Conservation (phyloP, 2,329 filamentous ascomycete species). For the Periconia sp. region DNA sequence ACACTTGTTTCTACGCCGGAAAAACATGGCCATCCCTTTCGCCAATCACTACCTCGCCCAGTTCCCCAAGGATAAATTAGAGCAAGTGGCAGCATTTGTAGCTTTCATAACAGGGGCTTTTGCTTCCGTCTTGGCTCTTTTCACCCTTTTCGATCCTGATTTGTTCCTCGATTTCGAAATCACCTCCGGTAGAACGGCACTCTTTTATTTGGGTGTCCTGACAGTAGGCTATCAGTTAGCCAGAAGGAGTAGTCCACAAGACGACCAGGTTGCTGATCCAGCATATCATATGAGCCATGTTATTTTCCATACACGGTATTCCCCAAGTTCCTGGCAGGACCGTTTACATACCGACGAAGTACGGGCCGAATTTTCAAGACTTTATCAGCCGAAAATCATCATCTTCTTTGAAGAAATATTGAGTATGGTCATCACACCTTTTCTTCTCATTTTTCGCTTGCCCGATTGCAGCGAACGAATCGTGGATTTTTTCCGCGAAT, state of each 20-base stretch:
- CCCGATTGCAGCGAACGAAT: conserved; percentile 89
- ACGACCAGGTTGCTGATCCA: conserved; percentile 91
- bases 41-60: conserved; percentile 92
- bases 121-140: conserved; percentile 79
- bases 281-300: conserved; percentile 87
- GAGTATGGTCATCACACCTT: conserved; percentile 88
- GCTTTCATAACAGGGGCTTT: conserved; percentile 86
- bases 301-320: conserved; percentile 89
- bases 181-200: conserved; percentile 79
- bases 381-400: conserved; percentile 90
- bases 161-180: conserved; percentile 91
- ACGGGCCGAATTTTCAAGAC: conserved; percentile 81
- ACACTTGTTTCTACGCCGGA: conserved; percentile 84
- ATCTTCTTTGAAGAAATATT: conserved; percentile 92
- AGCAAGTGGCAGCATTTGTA: conserved; percentile 80
- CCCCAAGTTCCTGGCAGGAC: conserved; percentile 84
- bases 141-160: conserved; percentile 86
- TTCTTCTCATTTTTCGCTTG: conserved; percentile 83
- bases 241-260: conserved; percentile 75
- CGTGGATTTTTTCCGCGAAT: conserved; percentile 97
- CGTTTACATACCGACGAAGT: conserved; percentile 94
- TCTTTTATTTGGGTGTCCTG: conserved; percentile 87
- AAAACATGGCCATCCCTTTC: conserved; percentile 94
- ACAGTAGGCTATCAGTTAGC: conserved; percentile 81
- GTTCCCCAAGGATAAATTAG: conserved; percentile 92